phyloP scores from a whole-genome alignment of 2,329 filamentous ascomycete species.

The Emydomyces testavorans region DNA sequence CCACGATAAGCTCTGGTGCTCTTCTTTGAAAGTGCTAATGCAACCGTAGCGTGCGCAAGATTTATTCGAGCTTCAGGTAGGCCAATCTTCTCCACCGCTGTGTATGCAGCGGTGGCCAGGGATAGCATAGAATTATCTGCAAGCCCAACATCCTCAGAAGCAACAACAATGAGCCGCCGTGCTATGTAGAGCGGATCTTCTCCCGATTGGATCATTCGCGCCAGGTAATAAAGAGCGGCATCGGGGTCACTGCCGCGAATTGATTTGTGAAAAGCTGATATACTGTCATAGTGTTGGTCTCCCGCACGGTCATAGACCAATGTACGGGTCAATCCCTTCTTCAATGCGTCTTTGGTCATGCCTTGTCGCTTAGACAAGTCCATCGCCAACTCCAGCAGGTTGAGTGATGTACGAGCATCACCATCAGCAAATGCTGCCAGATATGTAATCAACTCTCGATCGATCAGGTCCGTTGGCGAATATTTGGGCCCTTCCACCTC shows the following conservation, averaged over 20 bases:
- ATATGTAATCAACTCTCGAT: conserved; percentile 66
- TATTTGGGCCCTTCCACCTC: conserved; percentile 46
- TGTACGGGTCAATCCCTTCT: conserved; percentile 74
- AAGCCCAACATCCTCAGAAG: conserved; percentile 83
- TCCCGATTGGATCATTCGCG: conserved; percentile 87
- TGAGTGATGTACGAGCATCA: conserved; percentile 83
- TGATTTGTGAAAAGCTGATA: conserved; percentile 93
- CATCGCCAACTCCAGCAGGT: conserved; percentile 80
- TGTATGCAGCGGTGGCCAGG: conserved; percentile 75
- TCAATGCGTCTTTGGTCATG: conserved; percentile 65
- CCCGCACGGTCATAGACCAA: conserved; percentile 89
- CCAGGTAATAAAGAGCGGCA: conserved; percentile 85
- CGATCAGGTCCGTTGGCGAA: conserved; percentile 47
- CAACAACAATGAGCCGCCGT: conserved; percentile 84
- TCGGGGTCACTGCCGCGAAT: conserved; percentile 78
- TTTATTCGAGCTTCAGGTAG: conserved; percentile 92
- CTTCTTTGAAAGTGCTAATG: conserved; percentile 69
- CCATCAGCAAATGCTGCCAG: conserved; percentile 81
- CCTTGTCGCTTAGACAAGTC: conserved; percentile 55
- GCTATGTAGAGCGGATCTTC: conserved; percentile 91
- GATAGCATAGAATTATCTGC: conserved; percentile 75
- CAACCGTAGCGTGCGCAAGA: conserved; percentile 74
- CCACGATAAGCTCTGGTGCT: conserved; percentile 77
- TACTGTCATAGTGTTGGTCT: conserved; percentile 95
- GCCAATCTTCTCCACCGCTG: conserved; percentile 81